phyloP scores from a whole-genome alignment of 768 basidiomycete genomes.

The Gyrodon lividus region DNA sequence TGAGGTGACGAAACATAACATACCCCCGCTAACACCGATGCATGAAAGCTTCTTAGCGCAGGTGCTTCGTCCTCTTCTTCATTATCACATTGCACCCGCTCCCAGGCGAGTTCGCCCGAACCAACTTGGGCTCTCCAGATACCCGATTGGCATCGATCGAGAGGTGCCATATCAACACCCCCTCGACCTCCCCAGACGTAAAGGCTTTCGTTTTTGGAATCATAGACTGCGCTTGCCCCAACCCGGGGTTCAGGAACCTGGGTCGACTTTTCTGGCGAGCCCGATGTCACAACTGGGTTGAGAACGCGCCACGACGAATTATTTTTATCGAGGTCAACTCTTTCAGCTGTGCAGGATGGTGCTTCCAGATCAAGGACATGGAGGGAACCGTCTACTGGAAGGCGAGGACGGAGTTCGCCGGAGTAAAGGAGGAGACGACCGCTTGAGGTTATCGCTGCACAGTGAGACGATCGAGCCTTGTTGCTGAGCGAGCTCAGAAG shows the following conservation, averaged over 20 bases:
- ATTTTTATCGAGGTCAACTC: conserved; percentile 1
- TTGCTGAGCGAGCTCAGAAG: conserved; percentile 18
- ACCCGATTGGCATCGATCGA: conserved; percentile 29
- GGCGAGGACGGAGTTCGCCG: conserved; percentile 43
- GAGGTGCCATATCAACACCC: conserved; percentile 38
- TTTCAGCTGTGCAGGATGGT: neutral
- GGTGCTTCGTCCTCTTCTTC: conserved; percentile 31
- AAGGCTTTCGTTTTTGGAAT: conserved; percentile 18
- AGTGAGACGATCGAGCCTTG: conserved; percentile 43
- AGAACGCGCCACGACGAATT: conserved; percentile 18
- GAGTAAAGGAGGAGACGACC: conserved; percentile 38
- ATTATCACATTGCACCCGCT: conserved; percentile 23
- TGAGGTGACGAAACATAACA: conserved; percentile 1
- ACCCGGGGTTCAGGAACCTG: conserved; percentile 20
- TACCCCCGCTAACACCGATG: conserved; percentile 30
- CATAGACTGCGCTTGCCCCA: conserved; percentile 22
- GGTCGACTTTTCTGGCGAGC: neutral
- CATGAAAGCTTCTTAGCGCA: conserved; percentile 36
- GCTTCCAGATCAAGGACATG: conserved; percentile 25
- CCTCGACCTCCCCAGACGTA: conserved; percentile 50
- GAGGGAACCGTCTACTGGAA: conserved; percentile 38
- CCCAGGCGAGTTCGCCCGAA: conserved; percentile 25
- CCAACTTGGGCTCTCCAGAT: conserved; percentile 25
- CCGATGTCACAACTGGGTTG: conserved; percentile 18
- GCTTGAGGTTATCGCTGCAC: conserved; percentile 28